These are phyloP conservation scores for Arachis stenosperma DNA, from an alignment of 306 rosid genomes.

Conservation along the genomic window DNA sequence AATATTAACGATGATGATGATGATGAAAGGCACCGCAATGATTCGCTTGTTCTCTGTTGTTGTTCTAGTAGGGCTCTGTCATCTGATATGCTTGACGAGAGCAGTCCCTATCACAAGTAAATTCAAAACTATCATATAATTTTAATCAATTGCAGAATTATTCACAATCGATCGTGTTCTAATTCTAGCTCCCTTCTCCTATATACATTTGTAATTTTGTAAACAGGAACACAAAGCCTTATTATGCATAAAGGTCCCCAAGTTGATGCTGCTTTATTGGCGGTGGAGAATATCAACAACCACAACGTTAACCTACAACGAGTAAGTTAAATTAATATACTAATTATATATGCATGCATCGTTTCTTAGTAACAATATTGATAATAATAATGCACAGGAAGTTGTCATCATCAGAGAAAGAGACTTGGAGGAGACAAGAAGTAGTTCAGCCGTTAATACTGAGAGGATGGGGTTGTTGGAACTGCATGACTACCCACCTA, in stretches of 20 bases:
- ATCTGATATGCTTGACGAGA: slow-evolving; percentile 50
- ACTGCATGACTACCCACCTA: slow-evolving; percentile 83
- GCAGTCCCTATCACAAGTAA: slow-evolving; percentile 84
- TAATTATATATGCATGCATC: neutral
- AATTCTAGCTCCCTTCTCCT: neutral
- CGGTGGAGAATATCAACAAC: slow-evolving; percentile 36
- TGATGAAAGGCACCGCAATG: slow-evolving; percentile 1
- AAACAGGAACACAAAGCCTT: slow-evolving; percentile 67
- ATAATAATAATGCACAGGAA: neutral
- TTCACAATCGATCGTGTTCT: neutral
- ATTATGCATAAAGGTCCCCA: slow-evolving; percentile 39
- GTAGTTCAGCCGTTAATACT: neutral
- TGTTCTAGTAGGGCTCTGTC: slow-evolving; percentile 57
- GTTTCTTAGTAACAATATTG: no score
- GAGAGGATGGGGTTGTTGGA: slow-evolving; percentile 72
- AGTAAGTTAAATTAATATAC: no score
- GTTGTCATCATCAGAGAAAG: neutral
- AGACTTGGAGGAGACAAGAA: neutral
- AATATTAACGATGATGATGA: no score
- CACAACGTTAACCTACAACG: slow-evolving; percentile 24
- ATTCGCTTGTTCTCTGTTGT: slow-evolving; percentile 60
- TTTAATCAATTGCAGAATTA: no score
- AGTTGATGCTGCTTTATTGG: slow-evolving; percentile 37
- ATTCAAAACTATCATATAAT: neutral
- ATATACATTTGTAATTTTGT: neutral